Evolutionary conservation across 2,329 filamentous ascomycete species (phyloP), one percentile per base, ranked within the genome.

Genomic region (Didymella sp.): DNA sequence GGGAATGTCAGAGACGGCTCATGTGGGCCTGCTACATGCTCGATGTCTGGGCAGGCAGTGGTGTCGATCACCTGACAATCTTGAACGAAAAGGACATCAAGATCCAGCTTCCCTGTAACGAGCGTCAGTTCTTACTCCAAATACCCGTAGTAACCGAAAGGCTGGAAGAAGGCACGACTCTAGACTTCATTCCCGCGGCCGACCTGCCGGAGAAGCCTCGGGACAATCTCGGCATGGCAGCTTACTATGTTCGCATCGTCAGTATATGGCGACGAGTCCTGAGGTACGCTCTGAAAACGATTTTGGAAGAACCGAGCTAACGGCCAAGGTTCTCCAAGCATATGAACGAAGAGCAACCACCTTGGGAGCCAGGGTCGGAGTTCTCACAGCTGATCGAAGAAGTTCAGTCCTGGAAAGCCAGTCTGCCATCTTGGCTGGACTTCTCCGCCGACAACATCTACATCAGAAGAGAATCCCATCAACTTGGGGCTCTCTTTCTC

Each of bases 21-120:
- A 73, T 73, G 71, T 73, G 71, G 71, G 69, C 71, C 9, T 73
- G 71, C 45, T 73, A 72, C 49, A 71, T 73, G 69, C 67, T 73
- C 35, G 71, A 73, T 54, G 70, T 73, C 9, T 73, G 71, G 71
- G 71, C 71, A 33, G 71, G 71, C 11, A 72, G 71, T 52, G 71
- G 71, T 9, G 69, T 73, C 11, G 71, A 73, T 46, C 71, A 71
- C 42, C 59, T 73, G 30, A 73, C 71, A 19, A 72, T 73, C 12
- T 35, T 73, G 44, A 73, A 68, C 52, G 69, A 73, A 55, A 68
- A 63, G 43, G 71, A 73, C 31, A 64, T 73, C 50, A 72, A 71
- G 58, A 68, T 73, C 19, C 71, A 73, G 41, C 61, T 73, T 12
- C 71, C 71, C 12, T 73, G 71, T 59, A 73, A 72, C 46, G 71